Evolutionary conservation across 2,329 filamentous ascomycete genomes (phyloP).

Genomic region (Xylaria sp.): DNA sequence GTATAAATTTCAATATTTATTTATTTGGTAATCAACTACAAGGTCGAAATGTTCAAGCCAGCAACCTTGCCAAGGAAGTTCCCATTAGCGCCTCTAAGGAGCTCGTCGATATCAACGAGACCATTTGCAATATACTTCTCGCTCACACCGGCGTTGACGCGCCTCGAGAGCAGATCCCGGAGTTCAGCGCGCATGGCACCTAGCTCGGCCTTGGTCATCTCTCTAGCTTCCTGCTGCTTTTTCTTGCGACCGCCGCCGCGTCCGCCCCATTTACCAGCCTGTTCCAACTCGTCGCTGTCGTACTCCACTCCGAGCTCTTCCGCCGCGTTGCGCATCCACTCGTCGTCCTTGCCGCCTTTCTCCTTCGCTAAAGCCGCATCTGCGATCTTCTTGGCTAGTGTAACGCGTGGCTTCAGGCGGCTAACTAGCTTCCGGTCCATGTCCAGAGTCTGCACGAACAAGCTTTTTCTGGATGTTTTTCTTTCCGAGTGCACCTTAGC

Average conservation of each 20-base stretch:
- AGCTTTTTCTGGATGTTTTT: slow-evolving; percentile 62
- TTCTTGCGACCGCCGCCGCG: slow-evolving; percentile 78
- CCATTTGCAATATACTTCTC: slow-evolving; percentile 87
- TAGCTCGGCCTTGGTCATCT: slow-evolving; percentile 78
- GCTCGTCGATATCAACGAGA: slow-evolving; percentile 80
- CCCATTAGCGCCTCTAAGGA: slow-evolving; percentile 72
- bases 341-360: slow-evolving; percentile 83
- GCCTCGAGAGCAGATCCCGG: slow-evolving; percentile 73
- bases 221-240: slow-evolving; percentile 77
- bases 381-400: slow-evolving; percentile 86
- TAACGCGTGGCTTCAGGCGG: slow-evolving; percentile 80
- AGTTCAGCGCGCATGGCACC: slow-evolving; percentile 77
- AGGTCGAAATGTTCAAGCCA: slow-evolving; percentile 54
- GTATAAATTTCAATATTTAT: background rate
- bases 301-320: slow-evolving; percentile 96
- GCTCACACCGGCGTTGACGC: slow-evolving; percentile 88
- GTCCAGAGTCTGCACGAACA: slow-evolving; percentile 82
- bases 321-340: slow-evolving; percentile 84
- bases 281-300: slow-evolving; percentile 85
- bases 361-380: slow-evolving; percentile 88
- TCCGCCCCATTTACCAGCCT: slow-evolving; percentile 70
- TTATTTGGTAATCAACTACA: slow-evolving; percentile 38
- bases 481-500: slow-evolving; percentile 83
- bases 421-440: slow-evolving; percentile 83
- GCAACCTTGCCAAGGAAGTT: slow-evolving; percentile 71